Evolutionary conservation across 1,284 basidiomycete species (phyloP).

Genomic region (Chondrostereum purpureum): DNA sequence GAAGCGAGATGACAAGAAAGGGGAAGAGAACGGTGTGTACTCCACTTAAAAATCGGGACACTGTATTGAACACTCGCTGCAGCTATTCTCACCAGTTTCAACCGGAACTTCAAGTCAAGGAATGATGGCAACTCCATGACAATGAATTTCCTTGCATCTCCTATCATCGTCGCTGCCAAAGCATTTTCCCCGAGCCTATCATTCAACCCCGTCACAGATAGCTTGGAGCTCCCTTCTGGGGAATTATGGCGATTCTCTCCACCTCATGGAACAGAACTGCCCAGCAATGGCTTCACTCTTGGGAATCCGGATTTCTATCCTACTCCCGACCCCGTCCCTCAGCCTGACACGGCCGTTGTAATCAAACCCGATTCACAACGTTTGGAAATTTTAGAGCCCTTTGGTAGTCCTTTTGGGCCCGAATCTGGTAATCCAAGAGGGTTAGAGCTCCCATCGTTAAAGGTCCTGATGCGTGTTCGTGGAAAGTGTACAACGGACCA

Average conservation of each 20-base stretch:
- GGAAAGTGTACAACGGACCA: slow-evolving; percentile 99
- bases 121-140: slow-evolving; percentile 96
- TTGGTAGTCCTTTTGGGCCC: slow-evolving; percentile 69
- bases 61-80: slow-evolving; percentile 2
- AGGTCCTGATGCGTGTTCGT: slow-evolving; percentile 84
- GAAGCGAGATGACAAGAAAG: slow-evolving; percentile 89
- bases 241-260: slow-evolving; percentile 81
- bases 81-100: slow-evolving; percentile 98
- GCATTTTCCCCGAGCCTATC: slow-evolving; percentile 92
- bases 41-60: slow-evolving; percentile 8
- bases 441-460: slow-evolving; percentile 76
- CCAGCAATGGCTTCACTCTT: slow-evolving; percentile 75
- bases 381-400: slow-evolving; percentile 85
- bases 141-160: slow-evolving; percentile 98
- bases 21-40: slow-evolving; percentile 83
- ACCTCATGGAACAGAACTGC: slow-evolving; percentile 82
- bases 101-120: slow-evolving; percentile 95
- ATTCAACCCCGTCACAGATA: slow-evolving; percentile 92
- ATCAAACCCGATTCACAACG: slow-evolving; percentile 81
- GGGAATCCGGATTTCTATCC: slow-evolving; percentile 84
- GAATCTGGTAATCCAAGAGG: slow-evolving; percentile 42
- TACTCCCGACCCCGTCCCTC: slow-evolving; percentile 65
- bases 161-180: slow-evolving; percentile 96
- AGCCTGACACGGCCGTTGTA: slow-evolving; percentile 73
- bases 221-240: slow-evolving; percentile 70